Percentiles rank a stretch among this genome's conserved stretches.
These are phyloP conservation scores for Tuber magnatum DNA, from an alignment of 495 filamentous ascomycete species.

Conservation along the genomic window DNA sequence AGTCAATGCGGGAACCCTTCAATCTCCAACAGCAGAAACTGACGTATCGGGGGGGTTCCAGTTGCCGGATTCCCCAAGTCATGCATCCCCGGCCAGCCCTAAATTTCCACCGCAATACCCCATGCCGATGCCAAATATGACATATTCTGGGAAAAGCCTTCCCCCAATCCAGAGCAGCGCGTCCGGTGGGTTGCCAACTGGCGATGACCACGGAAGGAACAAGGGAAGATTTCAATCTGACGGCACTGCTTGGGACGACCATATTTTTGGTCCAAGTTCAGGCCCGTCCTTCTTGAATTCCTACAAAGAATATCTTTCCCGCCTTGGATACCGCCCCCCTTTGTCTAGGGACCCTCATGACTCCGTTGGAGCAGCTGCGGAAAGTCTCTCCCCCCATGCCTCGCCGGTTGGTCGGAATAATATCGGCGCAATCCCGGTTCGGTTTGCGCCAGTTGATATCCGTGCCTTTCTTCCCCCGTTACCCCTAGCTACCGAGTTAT, in stretches of 20 bases:
- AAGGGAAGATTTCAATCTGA: conserved; percentile 26
- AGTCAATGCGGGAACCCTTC: neutral
- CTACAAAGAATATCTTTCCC: conserved; percentile 34
- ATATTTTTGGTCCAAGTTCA: conserved; percentile 37
- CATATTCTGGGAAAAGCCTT: neutral
- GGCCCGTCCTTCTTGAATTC: conserved; percentile 36
- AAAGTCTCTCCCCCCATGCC: conserved; percentile 8
- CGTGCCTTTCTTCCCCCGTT: conserved; percentile 36
- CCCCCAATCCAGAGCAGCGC: neutral
- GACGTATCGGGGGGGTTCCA: neutral
- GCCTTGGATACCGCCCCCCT: conserved; percentile 32
- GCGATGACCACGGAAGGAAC: neutral
- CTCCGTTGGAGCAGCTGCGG: neutral
- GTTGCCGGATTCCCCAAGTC: neutral
- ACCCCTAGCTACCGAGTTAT: conserved; percentile 25
- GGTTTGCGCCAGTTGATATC: conserved; percentile 34
- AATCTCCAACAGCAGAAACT: neutral
- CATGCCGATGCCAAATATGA: neutral
- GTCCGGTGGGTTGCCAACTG: neutral
- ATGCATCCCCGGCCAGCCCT: neutral
- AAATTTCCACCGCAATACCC: neutral
- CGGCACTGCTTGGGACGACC: conserved; percentile 32
- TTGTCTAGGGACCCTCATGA: conserved; percentile 18
- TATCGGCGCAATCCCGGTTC: conserved; percentile 11
- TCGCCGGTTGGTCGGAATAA: conserved; percentile 6